These are phyloP conservation scores for Durotheca rogersii DNA, from an alignment of 495 filamentous ascomycete genomes.

Conservation along the genomic window DNA sequence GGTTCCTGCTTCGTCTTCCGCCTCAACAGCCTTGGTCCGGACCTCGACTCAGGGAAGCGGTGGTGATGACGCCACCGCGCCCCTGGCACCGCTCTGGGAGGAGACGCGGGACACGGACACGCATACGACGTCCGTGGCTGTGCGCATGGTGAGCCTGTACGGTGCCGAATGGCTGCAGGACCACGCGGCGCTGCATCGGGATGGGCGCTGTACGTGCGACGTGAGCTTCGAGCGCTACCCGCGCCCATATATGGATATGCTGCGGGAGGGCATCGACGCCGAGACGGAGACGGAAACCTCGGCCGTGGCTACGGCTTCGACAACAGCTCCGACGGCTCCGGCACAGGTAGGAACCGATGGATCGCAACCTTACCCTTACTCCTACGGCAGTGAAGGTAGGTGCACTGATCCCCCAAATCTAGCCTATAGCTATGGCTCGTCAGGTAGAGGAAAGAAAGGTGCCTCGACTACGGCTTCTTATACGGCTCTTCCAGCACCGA, in stretches of 20 bases:
- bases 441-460: no score
- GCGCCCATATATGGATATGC: slow-evolving; percentile 1
- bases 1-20: no score
- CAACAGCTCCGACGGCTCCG: not conserved
- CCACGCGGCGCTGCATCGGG: slow-evolving; percentile 39
- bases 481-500: no score
- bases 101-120: slow-evolving; percentile 20
- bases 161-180: slow-evolving; percentile 46
- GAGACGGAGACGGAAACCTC: not conserved
- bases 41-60: no score
- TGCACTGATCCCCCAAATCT: no score
- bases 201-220: slow-evolving; percentile 37
- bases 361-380: not conserved
- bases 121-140: slow-evolving; percentile 17
- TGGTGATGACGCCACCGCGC: not conserved
- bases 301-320: not conserved
- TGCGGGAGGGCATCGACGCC: slow-evolving; percentile 3
- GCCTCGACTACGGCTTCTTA: not conserved
- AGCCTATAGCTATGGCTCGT: no score
- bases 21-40: no score
- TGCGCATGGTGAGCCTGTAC: slow-evolving; percentile 40
- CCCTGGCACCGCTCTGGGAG: slow-evolving; percentile 28
- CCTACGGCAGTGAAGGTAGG: not conserved
- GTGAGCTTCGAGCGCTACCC: slow-evolving; percentile 32
- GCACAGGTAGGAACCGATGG: not conserved